phyloP scores from a whole-genome alignment of 169 alveolate genomes.

The Besnoitia besnoiti region DNA sequence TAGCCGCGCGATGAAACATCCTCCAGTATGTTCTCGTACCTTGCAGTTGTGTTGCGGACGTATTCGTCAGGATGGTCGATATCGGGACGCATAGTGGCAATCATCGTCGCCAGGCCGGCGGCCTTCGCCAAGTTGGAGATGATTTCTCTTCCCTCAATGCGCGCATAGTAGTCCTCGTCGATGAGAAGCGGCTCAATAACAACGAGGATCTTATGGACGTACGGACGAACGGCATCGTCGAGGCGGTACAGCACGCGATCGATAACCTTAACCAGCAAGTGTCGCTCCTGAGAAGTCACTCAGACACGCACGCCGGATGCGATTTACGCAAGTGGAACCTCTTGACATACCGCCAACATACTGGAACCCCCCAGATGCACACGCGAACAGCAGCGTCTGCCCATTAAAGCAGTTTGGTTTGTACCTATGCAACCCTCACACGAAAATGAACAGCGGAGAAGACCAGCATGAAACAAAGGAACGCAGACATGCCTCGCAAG shows the following conservation, averaged over 20 bases:
- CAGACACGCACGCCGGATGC: background rate
- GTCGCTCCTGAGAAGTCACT: constrained; percentile 94
- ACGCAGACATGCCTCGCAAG: no score
- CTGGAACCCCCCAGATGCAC: no score
- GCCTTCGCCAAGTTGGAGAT: constrained; percentile 94
- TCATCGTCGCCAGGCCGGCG: constrained; percentile 99
- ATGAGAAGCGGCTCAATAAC: constrained; percentile 98
- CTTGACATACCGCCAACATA: no score
- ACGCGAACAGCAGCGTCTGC: no score
- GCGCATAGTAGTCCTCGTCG: constrained; percentile 99
- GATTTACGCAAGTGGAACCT: no score
- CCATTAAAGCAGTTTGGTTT: no score
- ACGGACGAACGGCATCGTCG: constrained; percentile 97
- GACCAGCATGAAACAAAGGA: no score
- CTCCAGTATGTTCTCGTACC: constrained; percentile 53
- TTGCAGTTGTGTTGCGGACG: constrained; percentile 96
- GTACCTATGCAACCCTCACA: no score
- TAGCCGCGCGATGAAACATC: no score
- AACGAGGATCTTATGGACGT: constrained; percentile 97
- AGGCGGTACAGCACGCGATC: constrained; percentile 96
- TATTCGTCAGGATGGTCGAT: constrained; percentile 99
- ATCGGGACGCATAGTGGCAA: constrained; percentile 99
- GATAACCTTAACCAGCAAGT: constrained; percentile 97
- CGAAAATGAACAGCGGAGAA: no score
- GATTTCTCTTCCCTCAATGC: constrained; percentile 99